A percentile compares a stretch with the other conserved stretches of the same genome.
These are phyloP conservation scores for Neonectria hederae DNA, from an alignment of 2,329 filamentous ascomycete genomes.

Conservation along the genomic window DNA sequence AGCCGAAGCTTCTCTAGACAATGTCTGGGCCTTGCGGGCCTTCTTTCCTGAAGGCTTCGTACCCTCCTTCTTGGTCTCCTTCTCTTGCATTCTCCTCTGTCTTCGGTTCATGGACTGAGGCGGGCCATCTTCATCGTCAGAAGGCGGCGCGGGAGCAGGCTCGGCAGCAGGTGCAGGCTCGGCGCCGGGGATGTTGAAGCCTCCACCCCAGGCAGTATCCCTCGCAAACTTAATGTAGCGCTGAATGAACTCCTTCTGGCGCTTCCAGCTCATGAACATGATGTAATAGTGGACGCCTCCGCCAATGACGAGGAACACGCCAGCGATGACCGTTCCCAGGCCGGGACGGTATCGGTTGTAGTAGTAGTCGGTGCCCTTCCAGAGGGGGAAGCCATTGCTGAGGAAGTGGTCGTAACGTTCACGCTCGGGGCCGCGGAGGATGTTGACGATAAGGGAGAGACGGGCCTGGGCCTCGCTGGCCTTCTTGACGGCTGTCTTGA, in stretches of 20 bases:
- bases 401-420: slow-evolving; percentile 96
- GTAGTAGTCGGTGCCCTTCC: slow-evolving; percentile 99
- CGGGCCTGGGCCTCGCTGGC: slow-evolving; percentile 86
- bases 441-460: slow-evolving; percentile 83
- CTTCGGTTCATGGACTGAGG: slow-evolving; percentile 78
- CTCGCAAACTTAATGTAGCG: slow-evolving; percentile 91
- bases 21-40: slow-evolving; percentile 48
- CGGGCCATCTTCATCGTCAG: slow-evolving; percentile 60
- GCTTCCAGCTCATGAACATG: slow-evolving; percentile 86
- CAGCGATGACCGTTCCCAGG: slow-evolving; percentile 82
- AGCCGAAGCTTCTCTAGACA: slow-evolving; percentile 58
- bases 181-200: slow-evolving; percentile 74
- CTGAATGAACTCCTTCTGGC: slow-evolving; percentile 90
- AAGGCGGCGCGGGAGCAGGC: slow-evolving; percentile 55
- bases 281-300: slow-evolving; percentile 89
- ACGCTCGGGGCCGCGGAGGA: slow-evolving; percentile 82
- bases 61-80: slow-evolving; percentile 78
- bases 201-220: slow-evolving; percentile 89
- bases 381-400: slow-evolving; percentile 89
- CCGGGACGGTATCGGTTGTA: slow-evolving; percentile 94
- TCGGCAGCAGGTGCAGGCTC: slow-evolving; percentile 57
- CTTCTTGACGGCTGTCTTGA: slow-evolving; percentile 80
- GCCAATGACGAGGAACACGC: slow-evolving; percentile 83
- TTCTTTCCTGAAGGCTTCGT: slow-evolving; percentile 64
- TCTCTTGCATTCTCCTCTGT: slow-evolving; percentile 89